Evolutionary conservation across 441 rosid species (phyloP).

Genomic region (Adansonia rubrostipa): DNA sequence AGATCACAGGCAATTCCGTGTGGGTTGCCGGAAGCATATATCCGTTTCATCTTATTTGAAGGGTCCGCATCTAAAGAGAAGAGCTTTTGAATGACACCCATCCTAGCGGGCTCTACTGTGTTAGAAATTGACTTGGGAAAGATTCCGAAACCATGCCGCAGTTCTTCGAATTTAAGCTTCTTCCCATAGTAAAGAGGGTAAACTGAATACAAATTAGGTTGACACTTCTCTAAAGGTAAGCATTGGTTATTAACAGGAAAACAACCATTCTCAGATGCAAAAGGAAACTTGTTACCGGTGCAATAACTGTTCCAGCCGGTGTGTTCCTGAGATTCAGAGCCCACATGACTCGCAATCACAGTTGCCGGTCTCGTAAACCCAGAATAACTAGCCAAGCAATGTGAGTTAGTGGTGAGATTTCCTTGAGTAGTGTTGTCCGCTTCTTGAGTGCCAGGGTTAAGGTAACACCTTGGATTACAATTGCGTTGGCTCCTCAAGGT

Average conservation of each 20-base stretch:
- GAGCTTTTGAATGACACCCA: conserved; percentile 24
- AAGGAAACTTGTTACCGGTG: conserved; percentile 33
- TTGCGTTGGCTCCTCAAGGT: conserved; percentile 63
- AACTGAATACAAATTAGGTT: conserved; percentile 40
- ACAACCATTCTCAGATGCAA: conserved; percentile 32
- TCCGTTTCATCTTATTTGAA: conserved; percentile 27
- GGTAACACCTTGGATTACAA: conserved; percentile 51
- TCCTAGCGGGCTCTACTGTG: conserved; percentile 37
- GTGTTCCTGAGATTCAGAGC: conserved; percentile 30
- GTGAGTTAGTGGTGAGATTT: conserved; percentile 35
- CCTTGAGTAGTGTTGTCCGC: conserved; percentile 29
- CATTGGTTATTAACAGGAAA: conserved; percentile 24
- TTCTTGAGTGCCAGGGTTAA: conserved; percentile 38
- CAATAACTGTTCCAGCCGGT: conserved; percentile 20
- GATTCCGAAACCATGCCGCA: conserved; percentile 27
- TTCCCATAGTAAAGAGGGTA: conserved; percentile 65
- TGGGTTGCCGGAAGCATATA: conserved; percentile 29
- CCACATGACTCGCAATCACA: conserved; percentile 19
- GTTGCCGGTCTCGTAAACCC: conserved; percentile 39
- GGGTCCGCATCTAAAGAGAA: conserved; percentile 20
- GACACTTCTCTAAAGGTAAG: conserved; percentile 29
- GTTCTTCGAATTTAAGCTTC: conserved; percentile 30
- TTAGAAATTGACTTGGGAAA: conserved; percentile 37
- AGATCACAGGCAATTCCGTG: conserved; percentile 60
- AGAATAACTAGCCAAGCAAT: conserved; percentile 34